A percentile compares a stretch with the other conserved stretches of the same genome.
Evolutionary conservation across 495 filamentous ascomycete species (phyloP).

Genomic region (Podospora anserina): DNA sequence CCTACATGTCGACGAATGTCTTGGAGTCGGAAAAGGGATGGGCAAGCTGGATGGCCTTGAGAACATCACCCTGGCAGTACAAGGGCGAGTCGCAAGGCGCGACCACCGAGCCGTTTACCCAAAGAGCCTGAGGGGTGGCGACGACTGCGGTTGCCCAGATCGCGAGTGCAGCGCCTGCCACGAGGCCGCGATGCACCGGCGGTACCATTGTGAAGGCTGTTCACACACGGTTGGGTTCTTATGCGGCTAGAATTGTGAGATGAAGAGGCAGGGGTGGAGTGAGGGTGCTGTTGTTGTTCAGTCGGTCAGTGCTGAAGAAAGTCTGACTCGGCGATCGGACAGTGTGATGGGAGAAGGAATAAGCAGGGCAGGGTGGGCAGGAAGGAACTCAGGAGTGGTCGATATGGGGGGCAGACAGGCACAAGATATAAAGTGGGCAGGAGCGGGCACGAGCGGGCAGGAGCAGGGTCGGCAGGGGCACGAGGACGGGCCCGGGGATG

Average conservation of each 20-base stretch:
- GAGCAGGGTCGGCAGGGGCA: neutral
- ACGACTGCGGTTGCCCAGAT: slow-evolving; percentile 26
- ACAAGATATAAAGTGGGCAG: neutral
- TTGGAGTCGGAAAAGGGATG: slow-evolving; percentile 50
- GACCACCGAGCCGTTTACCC: slow-evolving; percentile 45
- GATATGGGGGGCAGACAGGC: neutral
- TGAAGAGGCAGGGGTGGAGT: neutral
- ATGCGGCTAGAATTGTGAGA: neutral
- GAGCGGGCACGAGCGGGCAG: neutral
- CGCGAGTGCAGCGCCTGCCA: slow-evolving; percentile 11
- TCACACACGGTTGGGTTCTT: neutral
- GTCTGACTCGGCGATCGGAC: neutral
- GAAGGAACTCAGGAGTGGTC: neutral
- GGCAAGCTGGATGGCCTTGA: slow-evolving; percentile 48
- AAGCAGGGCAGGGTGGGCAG: neutral
- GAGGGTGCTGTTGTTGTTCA: neutral
- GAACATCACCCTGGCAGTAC: slow-evolving; percentile 49
- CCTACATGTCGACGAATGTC: slow-evolving; percentile 53
- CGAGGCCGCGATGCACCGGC: slow-evolving; percentile 16
- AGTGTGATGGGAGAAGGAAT: neutral
- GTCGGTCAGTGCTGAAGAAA: neutral
- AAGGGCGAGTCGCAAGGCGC: slow-evolving; percentile 50
- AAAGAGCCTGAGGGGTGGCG: slow-evolving; percentile 33
- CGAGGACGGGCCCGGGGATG: neutral
- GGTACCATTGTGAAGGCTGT: slow-evolving; percentile 16